Percentiles rank a stretch among this genome's conserved stretches.
phyloP scores from a whole-genome alignment of 1,284 basidiomycete genomes.

The Ceratobasidium sp. region DNA sequence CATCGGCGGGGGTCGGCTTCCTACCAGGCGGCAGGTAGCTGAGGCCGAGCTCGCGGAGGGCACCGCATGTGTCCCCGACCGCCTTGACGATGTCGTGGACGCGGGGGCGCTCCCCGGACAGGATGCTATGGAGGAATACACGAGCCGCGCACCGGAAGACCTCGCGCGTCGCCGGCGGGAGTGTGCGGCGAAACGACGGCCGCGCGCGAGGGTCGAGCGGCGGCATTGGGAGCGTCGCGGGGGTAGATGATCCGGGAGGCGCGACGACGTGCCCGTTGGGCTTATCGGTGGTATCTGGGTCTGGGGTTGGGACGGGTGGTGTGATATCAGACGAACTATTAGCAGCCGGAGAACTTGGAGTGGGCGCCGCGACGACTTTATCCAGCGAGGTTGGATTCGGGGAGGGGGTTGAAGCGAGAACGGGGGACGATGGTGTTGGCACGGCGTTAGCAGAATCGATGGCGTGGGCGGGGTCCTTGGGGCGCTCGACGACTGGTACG shows the following conservation, averaged over 20 bases:
- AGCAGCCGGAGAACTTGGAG: slow-evolving; percentile 2
- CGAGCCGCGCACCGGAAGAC: slow-evolving; percentile 36
- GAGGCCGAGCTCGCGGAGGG: slow-evolving; percentile 39
- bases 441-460: neutral
- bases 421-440: neutral
- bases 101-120: slow-evolving; percentile 43
- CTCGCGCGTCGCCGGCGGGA: slow-evolving; percentile 41
- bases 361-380: neutral
- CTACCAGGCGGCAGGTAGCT: slow-evolving; percentile 38
- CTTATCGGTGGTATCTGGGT: neutral
- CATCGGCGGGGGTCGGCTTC: slow-evolving; percentile 26
- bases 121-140: slow-evolving; percentile 32
- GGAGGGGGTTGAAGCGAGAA: neutral
- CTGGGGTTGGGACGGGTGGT: neutral
- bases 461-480: neutral
- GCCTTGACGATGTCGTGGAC: slow-evolving; percentile 37
- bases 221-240: neutral
- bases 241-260: slow-evolving; percentile 1
- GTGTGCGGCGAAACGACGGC: slow-evolving; percentile 22
- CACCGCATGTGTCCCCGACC: slow-evolving; percentile 32
- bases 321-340: neutral
- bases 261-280: slow-evolving; percentile 5
- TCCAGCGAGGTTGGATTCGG: too few species aligned
- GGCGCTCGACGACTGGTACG: neutral
- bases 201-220: slow-evolving; percentile 7